Conservation (phyloP, 108 stramenopile species). For the Pseudonitzschia multiseries region DNA sequence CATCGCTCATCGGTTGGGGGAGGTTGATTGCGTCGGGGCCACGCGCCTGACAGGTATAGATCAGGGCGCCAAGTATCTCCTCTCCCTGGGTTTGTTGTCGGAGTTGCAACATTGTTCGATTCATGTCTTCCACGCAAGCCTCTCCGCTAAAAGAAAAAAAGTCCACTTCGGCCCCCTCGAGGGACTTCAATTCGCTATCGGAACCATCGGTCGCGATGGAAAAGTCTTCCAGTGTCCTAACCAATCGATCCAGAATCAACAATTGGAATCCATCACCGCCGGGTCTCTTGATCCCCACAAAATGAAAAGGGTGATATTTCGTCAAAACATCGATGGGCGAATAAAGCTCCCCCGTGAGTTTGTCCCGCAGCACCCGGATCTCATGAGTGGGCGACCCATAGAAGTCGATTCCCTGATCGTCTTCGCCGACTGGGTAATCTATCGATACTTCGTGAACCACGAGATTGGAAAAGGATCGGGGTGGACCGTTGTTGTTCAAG, state of each 20-base stretch:
- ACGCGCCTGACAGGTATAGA: conserved; percentile 54
- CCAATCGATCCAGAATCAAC: conserved; percentile 12
- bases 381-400: conserved; percentile 34
- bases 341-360: conserved; percentile 23
- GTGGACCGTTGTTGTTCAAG: conserved; percentile 17
- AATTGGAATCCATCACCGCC: conserved; percentile 46
- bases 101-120: conserved; percentile 30
- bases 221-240: background rate
- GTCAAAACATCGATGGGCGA: conserved; percentile 29
- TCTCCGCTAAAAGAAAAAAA: conserved; percentile 48
- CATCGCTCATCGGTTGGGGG: conserved; percentile 52
- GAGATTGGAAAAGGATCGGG: conserved; percentile 8
- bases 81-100: conserved; percentile 35
- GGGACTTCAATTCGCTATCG: conserved; percentile 12
- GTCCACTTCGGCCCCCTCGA: conserved; percentile 47
- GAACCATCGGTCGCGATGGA: conserved; percentile 38
- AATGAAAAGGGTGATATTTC: conserved; percentile 23
- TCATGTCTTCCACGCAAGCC: conserved; percentile 51
- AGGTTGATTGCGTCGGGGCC: conserved; percentile 36
- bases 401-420: conserved; percentile 24
- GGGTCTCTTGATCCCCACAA: conserved; percentile 42
- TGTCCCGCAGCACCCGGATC: conserved; percentile 27
- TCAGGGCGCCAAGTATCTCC: conserved; percentile 50
- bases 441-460: conserved; percentile 21
- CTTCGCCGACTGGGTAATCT: conserved; percentile 27